Evolutionary conservation across 805 yeast genomes (phyloP).

Genomic region (Suhomyces kilbournensis): DNA sequence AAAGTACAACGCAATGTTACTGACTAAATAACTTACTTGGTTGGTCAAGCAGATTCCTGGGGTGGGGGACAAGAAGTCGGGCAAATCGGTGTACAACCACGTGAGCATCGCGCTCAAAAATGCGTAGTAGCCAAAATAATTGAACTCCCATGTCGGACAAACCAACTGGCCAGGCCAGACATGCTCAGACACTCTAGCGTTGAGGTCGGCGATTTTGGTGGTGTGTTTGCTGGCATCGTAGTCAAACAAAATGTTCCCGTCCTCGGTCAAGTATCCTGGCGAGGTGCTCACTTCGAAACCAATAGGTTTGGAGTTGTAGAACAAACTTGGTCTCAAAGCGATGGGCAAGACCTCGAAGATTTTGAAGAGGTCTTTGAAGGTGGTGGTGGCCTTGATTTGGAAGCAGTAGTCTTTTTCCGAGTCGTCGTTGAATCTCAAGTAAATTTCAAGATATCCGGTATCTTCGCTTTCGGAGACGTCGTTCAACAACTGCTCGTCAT

Average conservation of each 20-base stretch:
- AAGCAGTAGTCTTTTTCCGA: constrained; percentile 87
- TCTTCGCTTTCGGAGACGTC: constrained; percentile 24
- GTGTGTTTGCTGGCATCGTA: constrained; percentile 53
- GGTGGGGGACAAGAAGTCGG: constrained; percentile 84
- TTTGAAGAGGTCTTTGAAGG: constrained; percentile 55
- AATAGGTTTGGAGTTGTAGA: constrained; percentile 61
- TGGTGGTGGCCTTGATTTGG: constrained; percentile 57
- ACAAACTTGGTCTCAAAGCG: constrained; percentile 75
- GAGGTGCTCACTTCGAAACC: constrained; percentile 59
- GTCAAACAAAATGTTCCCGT: constrained; percentile 75
- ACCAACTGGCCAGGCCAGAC: constrained; percentile 91
- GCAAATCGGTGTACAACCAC: constrained; percentile 94
- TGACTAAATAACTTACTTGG: constrained; percentile 35
- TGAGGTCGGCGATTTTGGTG: constrained; percentile 41
- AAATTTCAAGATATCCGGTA: constrained; percentile 44
- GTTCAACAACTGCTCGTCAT: constrained; percentile 19
- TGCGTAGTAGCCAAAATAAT: constrained; percentile 41
- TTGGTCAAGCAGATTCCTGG: constrained; percentile 84
- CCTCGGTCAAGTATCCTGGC: constrained; percentile 82
- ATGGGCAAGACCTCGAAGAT: constrained; percentile 70
- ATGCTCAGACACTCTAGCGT: constrained; percentile 53
- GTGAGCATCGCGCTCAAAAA: constrained; percentile 41
- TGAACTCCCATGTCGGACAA: constrained; percentile 64
- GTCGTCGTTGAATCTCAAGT: constrained; percentile 82
- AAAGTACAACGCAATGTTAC: constrained; percentile 25